Evolutionary conservation across 2,329 filamentous ascomycete species (phyloP).

Genomic region (Aspergillus sp.): DNA sequence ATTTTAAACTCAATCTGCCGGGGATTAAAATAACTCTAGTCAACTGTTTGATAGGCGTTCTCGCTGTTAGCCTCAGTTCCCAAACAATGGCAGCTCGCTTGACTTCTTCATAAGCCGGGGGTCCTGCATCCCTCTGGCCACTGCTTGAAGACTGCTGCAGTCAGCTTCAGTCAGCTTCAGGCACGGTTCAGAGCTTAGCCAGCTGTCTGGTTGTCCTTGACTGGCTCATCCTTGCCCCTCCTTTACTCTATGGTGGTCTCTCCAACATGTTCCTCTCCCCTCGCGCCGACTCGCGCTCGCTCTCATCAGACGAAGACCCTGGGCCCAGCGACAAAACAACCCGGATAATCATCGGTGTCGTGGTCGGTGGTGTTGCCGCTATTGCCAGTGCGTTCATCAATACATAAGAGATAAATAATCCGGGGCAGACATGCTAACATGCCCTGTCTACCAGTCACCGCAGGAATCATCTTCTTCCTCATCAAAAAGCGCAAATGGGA

Average conservation of each 20-base stretch:
- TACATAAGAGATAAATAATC: not conserved
- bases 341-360: constrained; percentile 29
- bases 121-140: not conserved
- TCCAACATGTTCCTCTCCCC: constrained; percentile 2
- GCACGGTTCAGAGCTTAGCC: not conserved
- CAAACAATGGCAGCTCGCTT: not conserved
- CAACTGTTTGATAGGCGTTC: not conserved
- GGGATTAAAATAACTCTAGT: constrained; percentile 13
- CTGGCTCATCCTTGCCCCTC: not conserved
- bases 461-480: constrained; percentile 24
- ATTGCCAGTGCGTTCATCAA: constrained; percentile 24
- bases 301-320: not conserved
- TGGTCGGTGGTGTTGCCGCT: constrained; percentile 26
- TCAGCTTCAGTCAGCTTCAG: not conserved
- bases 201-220: not conserved
- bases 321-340: constrained; percentile 5
- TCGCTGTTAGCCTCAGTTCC: not conserved
- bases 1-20: constrained; percentile 7
- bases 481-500: constrained; percentile 26
- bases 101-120: constrained; percentile 4
- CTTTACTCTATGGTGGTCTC: not conserved
- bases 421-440: not conserved
- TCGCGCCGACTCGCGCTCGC: not conserved
- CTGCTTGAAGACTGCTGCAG: not conserved
- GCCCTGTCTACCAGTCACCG: constrained; percentile 20